Evolutionary conservation across 2,329 filamentous ascomycete species (phyloP).

Genomic region (Verticillium klebahnii): DNA sequence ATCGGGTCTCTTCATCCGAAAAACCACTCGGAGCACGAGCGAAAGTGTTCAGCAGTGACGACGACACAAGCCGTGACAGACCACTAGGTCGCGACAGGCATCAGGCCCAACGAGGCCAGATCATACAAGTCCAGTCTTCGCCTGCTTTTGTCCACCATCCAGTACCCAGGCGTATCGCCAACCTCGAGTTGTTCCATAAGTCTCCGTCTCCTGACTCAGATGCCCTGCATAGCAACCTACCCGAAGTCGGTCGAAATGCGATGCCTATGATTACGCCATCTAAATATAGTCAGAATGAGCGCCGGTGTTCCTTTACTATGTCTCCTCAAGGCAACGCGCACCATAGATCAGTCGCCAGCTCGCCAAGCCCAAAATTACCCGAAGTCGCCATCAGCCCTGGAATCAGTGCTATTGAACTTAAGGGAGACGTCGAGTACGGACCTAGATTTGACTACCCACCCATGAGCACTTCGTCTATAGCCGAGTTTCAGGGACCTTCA

Average conservation of each 20-base stretch:
- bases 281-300: slow-evolving; percentile 1
- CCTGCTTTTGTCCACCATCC: slow-evolving; percentile 8
- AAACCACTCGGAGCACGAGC: not conserved
- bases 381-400: not conserved
- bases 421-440: not conserved
- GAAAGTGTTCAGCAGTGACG: not conserved
- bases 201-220: not conserved
- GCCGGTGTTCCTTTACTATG: slow-evolving; percentile 3
- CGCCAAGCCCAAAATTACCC: not conserved
- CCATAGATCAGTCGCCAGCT: too few relatives aligned
- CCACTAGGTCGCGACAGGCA: not conserved
- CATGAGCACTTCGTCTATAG: not conserved
- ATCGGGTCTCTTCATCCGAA: not conserved
- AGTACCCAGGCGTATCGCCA: slow-evolving; percentile 8
- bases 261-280: not conserved
- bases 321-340: not conserved
- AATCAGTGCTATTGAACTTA: not conserved
- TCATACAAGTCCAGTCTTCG: not conserved
- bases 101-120: not conserved
- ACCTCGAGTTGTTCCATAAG: not conserved
- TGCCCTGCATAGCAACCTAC: slow-evolving; percentile 2
- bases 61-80: not conserved
- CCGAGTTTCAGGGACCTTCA: not conserved
- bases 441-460: not conserved
- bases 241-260: not conserved